phyloP scores from a whole-genome alignment of 805 yeast genomes.

The Candida incommunis region DNA sequence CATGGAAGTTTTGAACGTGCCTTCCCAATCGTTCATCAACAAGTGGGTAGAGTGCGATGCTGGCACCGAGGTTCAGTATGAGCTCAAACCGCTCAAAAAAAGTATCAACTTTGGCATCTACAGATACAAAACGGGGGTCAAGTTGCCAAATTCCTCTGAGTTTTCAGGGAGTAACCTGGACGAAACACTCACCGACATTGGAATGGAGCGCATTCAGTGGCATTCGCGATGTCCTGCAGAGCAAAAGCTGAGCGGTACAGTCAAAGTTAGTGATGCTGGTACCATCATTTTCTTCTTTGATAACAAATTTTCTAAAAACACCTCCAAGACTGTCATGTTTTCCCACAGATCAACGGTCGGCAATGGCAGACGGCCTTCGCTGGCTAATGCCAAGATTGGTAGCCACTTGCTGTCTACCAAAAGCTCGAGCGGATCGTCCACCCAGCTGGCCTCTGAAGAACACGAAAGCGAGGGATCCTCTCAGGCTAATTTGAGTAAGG shows the following conservation, averaged over 20 bases:
- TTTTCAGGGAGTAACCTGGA: constrained; percentile 9
- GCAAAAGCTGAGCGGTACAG: constrained; percentile 46
- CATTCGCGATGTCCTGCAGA: constrained; percentile 46
- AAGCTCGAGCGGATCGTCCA: background rate
- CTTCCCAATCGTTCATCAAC: constrained; percentile 75
- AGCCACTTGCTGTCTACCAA: background rate
- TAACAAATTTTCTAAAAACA: constrained; percentile 77
- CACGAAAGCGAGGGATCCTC: background rate
- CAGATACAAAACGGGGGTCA: constrained; percentile 9
- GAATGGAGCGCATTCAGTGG: constrained; percentile 37
- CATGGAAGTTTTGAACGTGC: constrained; percentile 90
- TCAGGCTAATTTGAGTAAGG: background rate
- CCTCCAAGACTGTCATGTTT: constrained; percentile 68
- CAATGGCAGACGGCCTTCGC: background rate
- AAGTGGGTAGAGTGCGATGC: constrained; percentile 80
- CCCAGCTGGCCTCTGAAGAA: background rate
- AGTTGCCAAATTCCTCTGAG: constrained; percentile 8
- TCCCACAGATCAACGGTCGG: constrained; percentile 23
- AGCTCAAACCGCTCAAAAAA: constrained; percentile 61
- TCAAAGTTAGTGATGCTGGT: constrained; percentile 45
- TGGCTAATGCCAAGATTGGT: background rate
- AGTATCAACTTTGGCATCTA: constrained; percentile 31
- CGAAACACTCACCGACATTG: constrained; percentile 42
- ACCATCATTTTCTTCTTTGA: constrained; percentile 82
- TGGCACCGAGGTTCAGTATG: constrained; percentile 57